Evolutionary conservation across 2,329 filamentous ascomycete genomes (phyloP).

Genomic region (Ceratocystiopsis sp.): DNA sequence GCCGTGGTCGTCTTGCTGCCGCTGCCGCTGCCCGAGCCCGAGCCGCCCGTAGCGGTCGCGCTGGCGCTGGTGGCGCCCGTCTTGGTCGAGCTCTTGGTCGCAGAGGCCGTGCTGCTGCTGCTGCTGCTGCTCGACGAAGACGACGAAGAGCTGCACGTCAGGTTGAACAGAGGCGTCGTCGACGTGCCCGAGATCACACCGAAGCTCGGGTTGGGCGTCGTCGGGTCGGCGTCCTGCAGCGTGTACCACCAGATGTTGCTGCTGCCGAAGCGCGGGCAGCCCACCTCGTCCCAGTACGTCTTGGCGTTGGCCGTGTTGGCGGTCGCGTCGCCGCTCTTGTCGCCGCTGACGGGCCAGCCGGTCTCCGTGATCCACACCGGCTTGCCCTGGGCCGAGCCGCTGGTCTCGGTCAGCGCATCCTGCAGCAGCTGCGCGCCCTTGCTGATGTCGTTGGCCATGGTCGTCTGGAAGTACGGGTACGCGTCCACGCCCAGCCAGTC

Average conservation of each 20-base stretch:
- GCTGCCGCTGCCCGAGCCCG: neutral
- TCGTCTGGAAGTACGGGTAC: constrained; percentile 71
- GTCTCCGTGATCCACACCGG: constrained; percentile 78
- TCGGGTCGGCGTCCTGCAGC: constrained; percentile 46
- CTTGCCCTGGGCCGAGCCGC: constrained; percentile 44
- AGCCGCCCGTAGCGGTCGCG: neutral
- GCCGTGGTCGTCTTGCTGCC: constrained; percentile 4
- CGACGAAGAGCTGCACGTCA: constrained; percentile 32
- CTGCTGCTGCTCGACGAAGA: constrained; percentile 8
- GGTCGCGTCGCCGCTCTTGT: constrained; percentile 41
- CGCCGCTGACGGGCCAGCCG: constrained; percentile 65
- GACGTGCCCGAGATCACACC: constrained; percentile 42
- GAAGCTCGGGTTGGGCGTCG: constrained; percentile 49
- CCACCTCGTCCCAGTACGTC: constrained; percentile 66
- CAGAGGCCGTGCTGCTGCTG: constrained; percentile 7
- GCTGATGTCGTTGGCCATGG: constrained; percentile 46
- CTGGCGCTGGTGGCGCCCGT: constrained; percentile 11
- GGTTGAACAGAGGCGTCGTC: constrained; percentile 42
- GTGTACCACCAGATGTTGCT: constrained; percentile 63
- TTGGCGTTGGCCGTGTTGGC: constrained; percentile 52
- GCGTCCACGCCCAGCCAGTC: constrained; percentile 77
- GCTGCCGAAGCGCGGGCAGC: constrained; percentile 50
- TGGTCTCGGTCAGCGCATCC: constrained; percentile 43
- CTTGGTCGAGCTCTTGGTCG: constrained; percentile 2
- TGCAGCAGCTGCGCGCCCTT: constrained; percentile 51